Percentiles rank a stretch among this genome's conserved stretches.
These are phyloP conservation scores for Vicia villosa DNA, from an alignment of 306 rosid species.

Conservation along the genomic window DNA sequence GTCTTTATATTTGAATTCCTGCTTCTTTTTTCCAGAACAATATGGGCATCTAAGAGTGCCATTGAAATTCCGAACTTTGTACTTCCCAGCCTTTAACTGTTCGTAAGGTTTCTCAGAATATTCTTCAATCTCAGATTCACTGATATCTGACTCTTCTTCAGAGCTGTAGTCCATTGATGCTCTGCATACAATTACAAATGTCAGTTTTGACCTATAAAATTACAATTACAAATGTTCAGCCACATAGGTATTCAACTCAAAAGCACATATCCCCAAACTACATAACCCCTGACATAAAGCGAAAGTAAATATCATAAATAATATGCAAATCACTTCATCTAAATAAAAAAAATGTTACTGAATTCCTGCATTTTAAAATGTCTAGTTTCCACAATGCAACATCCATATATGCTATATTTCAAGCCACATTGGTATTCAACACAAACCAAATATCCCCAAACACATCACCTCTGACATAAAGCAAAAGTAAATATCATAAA, in stretches of 20 bases:
- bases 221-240: neutral
- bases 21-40: constrained; percentile 95
- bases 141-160: constrained; percentile 85
- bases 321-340: neutral
- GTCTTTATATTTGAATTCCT: constrained; percentile 86
- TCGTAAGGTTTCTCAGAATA: constrained; percentile 75
- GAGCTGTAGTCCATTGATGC: constrained; percentile 63
- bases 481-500: neutral
- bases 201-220: constrained; percentile 22
- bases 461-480: neutral
- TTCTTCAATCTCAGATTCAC: constrained; percentile 88
- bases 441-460: constrained; percentile 1
- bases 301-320: too few relatives aligned
- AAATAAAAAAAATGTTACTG: neutral
- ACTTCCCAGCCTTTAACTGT: constrained; percentile 57
- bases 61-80: constrained; percentile 61
- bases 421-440: neutral
- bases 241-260: neutral
- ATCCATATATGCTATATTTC: neutral
- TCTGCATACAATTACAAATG: constrained; percentile 32
- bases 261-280: constrained; percentile 7
- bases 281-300: neutral
- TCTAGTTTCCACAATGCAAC: neutral
- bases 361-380: neutral
- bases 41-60: constrained; percentile 92